Percentiles rank a stretch among this genome's conserved stretches.
phyloP scores from a whole-genome alignment of 2,329 filamentous ascomycete genomes.

The Aspergillus neotritici region DNA sequence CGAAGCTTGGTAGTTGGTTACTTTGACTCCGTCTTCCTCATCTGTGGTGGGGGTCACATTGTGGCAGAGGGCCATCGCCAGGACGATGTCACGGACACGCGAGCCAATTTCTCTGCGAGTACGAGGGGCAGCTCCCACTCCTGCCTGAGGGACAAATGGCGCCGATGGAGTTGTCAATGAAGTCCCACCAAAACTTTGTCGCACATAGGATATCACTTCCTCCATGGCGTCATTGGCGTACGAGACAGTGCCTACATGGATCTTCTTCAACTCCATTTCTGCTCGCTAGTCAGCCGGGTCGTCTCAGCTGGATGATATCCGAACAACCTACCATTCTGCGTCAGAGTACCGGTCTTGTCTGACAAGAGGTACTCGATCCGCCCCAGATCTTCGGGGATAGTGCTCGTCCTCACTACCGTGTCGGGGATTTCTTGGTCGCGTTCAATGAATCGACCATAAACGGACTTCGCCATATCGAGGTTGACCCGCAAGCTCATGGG shows the following conservation, averaged over 20 bases:
- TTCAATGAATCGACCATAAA: conserved; percentile 94
- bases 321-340: conserved; percentile 64
- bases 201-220: conserved; percentile 80
- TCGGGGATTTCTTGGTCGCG: conserved; percentile 82
- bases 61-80: conserved; percentile 89
- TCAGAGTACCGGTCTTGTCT: conserved; percentile 97
- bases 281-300: conserved; percentile 18
- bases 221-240: conserved; percentile 99
- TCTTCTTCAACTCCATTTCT: conserved; percentile 98
- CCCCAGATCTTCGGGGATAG: conserved; percentile 92
- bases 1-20: conserved; percentile 90
- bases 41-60: conserved; percentile 93
- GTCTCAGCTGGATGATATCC: background rate
- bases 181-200: conserved; percentile 66
- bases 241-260: conserved; percentile 95
- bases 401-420: conserved; percentile 91
- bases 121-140: conserved; percentile 60
- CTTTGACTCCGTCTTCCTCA: conserved; percentile 67
- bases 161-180: conserved; percentile 69
- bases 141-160: conserved; percentile 57
- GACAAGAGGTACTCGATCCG: conserved; percentile 93
- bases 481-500: conserved; percentile 96
- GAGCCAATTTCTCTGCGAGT: conserved; percentile 90
- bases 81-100: conserved; percentile 83
- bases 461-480: conserved; percentile 92